phyloP scores from a whole-genome alignment of 2,329 filamentous ascomycete genomes.

The Coniochaeta pulveracea region DNA sequence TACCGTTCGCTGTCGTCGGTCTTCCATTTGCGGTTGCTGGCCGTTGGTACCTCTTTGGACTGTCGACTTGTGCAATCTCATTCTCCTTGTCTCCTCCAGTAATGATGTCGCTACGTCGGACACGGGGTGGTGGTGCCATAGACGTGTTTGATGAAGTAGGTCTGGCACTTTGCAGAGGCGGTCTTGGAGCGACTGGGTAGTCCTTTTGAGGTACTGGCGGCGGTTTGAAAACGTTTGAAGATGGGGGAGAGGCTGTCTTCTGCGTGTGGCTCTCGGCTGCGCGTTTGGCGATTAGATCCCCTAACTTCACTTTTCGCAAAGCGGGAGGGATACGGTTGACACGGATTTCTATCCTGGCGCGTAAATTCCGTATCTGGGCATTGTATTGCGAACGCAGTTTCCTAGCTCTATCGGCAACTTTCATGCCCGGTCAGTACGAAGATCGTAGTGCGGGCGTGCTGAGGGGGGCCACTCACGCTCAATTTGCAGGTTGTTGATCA shows the following conservation, averaged over 20 bases:
- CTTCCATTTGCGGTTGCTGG: constrained; percentile 20
- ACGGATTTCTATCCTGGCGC: constrained; percentile 81
- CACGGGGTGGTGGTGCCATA: constrained; percentile 8
- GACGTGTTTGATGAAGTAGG: constrained; percentile 7
- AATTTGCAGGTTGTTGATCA: constrained; percentile 82
- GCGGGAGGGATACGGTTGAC: constrained; percentile 81
- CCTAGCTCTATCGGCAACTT: constrained; percentile 79
- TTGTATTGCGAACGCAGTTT: constrained; percentile 83
- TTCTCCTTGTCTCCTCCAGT: constrained; percentile 69
- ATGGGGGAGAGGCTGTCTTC: constrained; percentile 12
- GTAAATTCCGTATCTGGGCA: constrained; percentile 74
- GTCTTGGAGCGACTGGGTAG: constrained; percentile 16
- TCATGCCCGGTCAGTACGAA: not conserved
- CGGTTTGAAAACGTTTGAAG: constrained; percentile 17
- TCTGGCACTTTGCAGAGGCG: constrained; percentile 1
- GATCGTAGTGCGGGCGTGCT: too few species aligned
- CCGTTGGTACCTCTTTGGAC: constrained; percentile 58
- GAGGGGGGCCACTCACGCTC: constrained; percentile 54
- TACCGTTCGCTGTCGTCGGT: constrained; percentile 22
- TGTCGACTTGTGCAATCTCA: constrained; percentile 42
- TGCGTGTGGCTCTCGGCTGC: constrained; percentile 30
- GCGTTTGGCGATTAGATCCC: constrained; percentile 55
- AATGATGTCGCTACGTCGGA: constrained; percentile 52
- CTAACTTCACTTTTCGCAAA: constrained; percentile 70
- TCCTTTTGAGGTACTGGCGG: constrained; percentile 42